These are phyloP conservation scores for Erucastrum elatum DNA, from an alignment of 345 rosid species.

Conservation along the genomic window DNA sequence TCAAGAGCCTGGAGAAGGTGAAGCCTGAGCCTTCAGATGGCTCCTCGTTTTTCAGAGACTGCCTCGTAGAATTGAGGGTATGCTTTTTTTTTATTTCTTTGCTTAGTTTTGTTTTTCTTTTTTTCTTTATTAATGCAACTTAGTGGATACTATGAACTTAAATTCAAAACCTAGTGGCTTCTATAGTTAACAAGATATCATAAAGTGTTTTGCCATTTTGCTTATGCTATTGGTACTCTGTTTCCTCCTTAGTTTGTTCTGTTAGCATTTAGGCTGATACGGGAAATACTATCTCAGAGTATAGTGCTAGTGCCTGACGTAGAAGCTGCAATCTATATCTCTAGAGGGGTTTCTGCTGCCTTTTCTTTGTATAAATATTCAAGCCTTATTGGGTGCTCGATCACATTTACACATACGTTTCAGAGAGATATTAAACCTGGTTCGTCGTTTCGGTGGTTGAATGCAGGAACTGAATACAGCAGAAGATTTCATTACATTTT, in stretches of 20 bases:
- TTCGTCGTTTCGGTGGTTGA: constrained; percentile 10
- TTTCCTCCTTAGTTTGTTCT: constrained; percentile 1
- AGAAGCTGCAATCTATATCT: constrained; percentile 13
- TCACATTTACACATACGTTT: background rate
- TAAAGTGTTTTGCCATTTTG: background rate
- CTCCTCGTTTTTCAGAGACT: constrained; percentile 72
- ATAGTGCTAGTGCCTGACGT: background rate
- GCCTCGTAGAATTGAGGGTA: constrained; percentile 94
- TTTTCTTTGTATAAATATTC: constrained; percentile 4
- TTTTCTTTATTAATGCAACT: background rate
- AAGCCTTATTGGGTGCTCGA: constrained; percentile 9
- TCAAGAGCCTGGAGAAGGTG: constrained; percentile 59
- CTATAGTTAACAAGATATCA: background rate
- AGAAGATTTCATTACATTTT: constrained; percentile 79
- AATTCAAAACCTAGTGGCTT: background rate
- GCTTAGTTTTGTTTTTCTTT: background rate
- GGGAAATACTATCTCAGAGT: background rate
- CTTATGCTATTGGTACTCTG: background rate
- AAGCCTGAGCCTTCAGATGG: constrained; percentile 81
- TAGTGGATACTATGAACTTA: background rate
- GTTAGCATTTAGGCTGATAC: background rate
- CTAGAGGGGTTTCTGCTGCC: background rate
- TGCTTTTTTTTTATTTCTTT: constrained; percentile 22
- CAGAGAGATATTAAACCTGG: constrained; percentile 6
- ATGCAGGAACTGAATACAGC: constrained; percentile 88